phyloP scores from a whole-genome alignment of 1,284 basidiomycete species.

The Microbotryum scabiosae region DNA sequence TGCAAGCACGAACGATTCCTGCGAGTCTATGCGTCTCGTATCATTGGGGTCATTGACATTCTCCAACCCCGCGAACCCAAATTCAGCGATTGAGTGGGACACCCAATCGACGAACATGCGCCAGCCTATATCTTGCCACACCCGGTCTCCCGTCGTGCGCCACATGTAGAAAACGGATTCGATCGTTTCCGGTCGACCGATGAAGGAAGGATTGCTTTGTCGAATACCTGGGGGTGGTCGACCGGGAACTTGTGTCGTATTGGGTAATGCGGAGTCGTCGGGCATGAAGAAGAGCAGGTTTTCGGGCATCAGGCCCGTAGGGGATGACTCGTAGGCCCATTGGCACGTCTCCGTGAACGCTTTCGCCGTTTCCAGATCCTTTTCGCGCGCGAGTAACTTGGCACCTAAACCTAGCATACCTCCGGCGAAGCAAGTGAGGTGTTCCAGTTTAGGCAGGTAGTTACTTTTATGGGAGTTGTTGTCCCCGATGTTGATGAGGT shows the following conservation, averaged over 20 bases:
- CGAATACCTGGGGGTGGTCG: conserved; percentile 36
- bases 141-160: conserved; percentile 48
- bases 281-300: conserved; percentile 38
- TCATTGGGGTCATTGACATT: conserved; percentile 35
- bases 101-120: conserved; percentile 52
- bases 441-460: conserved; percentile 35
- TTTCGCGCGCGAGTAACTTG: conserved; percentile 42
- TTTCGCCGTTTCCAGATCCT: conserved; percentile 41
- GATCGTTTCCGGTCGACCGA: conserved; percentile 50
- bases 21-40: conserved; percentile 38
- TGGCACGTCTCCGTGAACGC: conserved; percentile 47
- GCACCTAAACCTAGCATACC: conserved; percentile 50
- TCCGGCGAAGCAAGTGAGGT: conserved; percentile 48
- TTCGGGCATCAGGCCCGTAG: conserved; percentile 44
- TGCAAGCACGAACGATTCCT: conserved; percentile 50
- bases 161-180: conserved; percentile 50
- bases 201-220: conserved; percentile 27
- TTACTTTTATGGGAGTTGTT: conserved; percentile 5
- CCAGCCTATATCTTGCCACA: conserved; percentile 50
- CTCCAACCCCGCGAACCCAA: conserved; percentile 7
- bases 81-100: conserved; percentile 37
- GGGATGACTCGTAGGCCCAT: conserved; percentile 44
- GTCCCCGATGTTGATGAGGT: conserved; percentile 38
- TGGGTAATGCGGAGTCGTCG: conserved; percentile 20
- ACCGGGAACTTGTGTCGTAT: conserved; percentile 27